phyloP scores from a whole-genome alignment of 768 basidiomycete genomes.

The Ephemerocybe angulata region DNA sequence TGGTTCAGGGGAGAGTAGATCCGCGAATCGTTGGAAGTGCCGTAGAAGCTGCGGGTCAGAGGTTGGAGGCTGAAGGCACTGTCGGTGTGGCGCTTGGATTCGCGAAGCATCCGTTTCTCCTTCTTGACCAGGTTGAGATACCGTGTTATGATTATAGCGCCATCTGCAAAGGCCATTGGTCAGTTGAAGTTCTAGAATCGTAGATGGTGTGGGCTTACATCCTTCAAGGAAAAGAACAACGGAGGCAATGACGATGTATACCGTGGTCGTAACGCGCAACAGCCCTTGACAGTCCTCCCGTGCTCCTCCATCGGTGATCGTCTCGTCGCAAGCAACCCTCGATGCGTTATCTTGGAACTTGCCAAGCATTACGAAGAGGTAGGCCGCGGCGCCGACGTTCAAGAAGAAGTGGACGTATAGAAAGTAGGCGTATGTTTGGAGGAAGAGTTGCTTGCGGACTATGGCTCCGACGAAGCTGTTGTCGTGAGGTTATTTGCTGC shows the following conservation, averaged over 20 bases:
- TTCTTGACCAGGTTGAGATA: slow-evolving; percentile 49
- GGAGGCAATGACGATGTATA: slow-evolving; percentile 44
- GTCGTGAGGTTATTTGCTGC: slow-evolving; percentile 2
- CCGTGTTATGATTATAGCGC: slow-evolving; percentile 48
- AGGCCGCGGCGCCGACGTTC: slow-evolving; percentile 50
- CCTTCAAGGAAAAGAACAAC: slow-evolving; percentile 49
- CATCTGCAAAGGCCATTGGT: slow-evolving; percentile 35
- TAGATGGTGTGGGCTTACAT: slow-evolving; percentile 39
- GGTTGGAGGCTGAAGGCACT: slow-evolving; percentile 33
- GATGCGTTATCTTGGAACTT: slow-evolving; percentile 42
- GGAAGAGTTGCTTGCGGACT: slow-evolving; percentile 58
- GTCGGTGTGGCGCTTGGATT: slow-evolving; percentile 32
- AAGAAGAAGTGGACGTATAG: slow-evolving; percentile 55
- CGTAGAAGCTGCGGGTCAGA: slow-evolving; percentile 12
- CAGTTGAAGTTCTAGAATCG: slow-evolving; percentile 7
- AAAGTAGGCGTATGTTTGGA: slow-evolving; percentile 53
- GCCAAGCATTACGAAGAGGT: slow-evolving; percentile 48
- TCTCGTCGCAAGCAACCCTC: slow-evolving; percentile 41
- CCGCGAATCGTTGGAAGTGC: slow-evolving; percentile 5
- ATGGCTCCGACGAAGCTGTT: slow-evolving; percentile 60
- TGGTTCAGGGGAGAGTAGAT: slow-evolving; percentile 8
- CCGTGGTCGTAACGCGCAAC: slow-evolving; percentile 37
- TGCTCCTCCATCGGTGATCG: slow-evolving; percentile 36
- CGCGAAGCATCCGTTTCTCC: slow-evolving; percentile 45
- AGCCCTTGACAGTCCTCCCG: slow-evolving; percentile 45